Conservation (phyloP, 2,329 filamentous ascomycete genomes). For the Apiospora sp. region DNA sequence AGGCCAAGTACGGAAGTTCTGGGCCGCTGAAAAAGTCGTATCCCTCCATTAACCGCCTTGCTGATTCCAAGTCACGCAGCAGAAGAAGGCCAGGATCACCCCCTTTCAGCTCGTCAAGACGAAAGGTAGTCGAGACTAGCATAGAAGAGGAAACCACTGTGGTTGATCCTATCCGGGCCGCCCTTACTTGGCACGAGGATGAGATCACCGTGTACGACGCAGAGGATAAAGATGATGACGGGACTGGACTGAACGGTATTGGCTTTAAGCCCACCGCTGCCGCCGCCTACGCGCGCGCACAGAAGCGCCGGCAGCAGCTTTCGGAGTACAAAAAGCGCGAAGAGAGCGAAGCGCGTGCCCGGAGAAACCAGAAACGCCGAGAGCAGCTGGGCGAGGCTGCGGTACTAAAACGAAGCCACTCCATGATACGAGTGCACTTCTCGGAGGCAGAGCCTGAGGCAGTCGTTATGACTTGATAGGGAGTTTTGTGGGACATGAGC, state of each 20-base stretch:
- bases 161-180: conserved; percentile 63
- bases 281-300: conserved; percentile 63
- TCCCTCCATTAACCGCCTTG: conserved; percentile 48
- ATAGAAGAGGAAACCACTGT: conserved; percentile 47
- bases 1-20: conserved; percentile 22
- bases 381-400: conserved; percentile 40
- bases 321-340: conserved; percentile 69
- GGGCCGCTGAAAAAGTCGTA: conserved; percentile 44
- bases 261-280: conserved; percentile 71
- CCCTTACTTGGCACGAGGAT: conserved; percentile 72
- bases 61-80: conserved; percentile 48
- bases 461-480: conserved; percentile 38
- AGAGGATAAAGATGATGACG: conserved; percentile 71
- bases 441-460: conserved; percentile 42
- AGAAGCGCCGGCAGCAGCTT: conserved; percentile 67
- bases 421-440: conserved; percentile 42
- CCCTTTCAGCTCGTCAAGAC: conserved; percentile 33
- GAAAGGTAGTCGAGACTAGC: conserved; percentile 31
- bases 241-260: conserved; percentile 72
- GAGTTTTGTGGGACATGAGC: not conserved
- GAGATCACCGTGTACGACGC: conserved; percentile 74
- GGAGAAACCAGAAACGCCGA: conserved; percentile 60
- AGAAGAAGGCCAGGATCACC: conserved; percentile 40
- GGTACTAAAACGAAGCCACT: conserved; percentile 36
- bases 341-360: conserved; percentile 65